A percentile compares a stretch with the other conserved stretches of the same genome.
Conservation (phyloP, 768 basidiomycete genomes). For the Lentinus tigrinus region DNA sequence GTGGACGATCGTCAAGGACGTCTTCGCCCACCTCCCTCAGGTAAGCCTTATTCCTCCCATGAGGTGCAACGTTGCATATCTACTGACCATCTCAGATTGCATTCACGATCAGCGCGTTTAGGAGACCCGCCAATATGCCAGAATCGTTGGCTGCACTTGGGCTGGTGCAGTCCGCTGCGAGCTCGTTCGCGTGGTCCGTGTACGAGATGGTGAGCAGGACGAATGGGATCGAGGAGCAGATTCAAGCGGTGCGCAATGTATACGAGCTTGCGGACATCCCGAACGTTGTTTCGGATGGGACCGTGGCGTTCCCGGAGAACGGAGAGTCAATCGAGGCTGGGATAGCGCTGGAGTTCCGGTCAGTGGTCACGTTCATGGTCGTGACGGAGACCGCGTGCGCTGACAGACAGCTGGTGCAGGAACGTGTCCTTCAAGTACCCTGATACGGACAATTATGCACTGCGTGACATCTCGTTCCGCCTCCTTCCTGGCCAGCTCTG, state of each 20-base stretch:
- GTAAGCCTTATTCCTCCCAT: slow-evolving; percentile 29
- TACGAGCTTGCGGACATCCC: neutral
- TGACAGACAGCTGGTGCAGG: slow-evolving; percentile 33
- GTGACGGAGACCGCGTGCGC: too few species aligned
- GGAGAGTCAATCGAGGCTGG: slow-evolving; percentile 46
- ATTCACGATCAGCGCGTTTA: slow-evolving; percentile 18
- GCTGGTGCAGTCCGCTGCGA: slow-evolving; percentile 25
- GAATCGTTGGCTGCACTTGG: slow-evolving; percentile 26
- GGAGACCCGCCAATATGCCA: slow-evolving; percentile 17
- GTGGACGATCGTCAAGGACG: slow-evolving; percentile 45
- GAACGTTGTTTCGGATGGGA: neutral
- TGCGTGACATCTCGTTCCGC: slow-evolving; percentile 64
- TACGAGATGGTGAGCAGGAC: neutral
- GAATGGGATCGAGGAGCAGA: too few species aligned
- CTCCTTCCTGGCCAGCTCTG: slow-evolving; percentile 61
- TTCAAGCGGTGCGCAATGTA: neutral
- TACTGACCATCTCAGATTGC: too few species aligned
- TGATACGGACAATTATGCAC: slow-evolving; percentile 45
- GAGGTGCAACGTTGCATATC: too few species aligned
- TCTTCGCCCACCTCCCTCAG: slow-evolving; percentile 59
- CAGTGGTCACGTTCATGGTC: too few species aligned
- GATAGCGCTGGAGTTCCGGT: slow-evolving; percentile 55
- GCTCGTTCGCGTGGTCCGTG: slow-evolving; percentile 15
- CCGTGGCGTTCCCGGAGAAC: neutral
- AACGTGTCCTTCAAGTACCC: slow-evolving; percentile 74